Evolutionary conservation across 176 grass and related monocot species (phyloP).

Genomic region (Rhynchospora pubera): DNA sequence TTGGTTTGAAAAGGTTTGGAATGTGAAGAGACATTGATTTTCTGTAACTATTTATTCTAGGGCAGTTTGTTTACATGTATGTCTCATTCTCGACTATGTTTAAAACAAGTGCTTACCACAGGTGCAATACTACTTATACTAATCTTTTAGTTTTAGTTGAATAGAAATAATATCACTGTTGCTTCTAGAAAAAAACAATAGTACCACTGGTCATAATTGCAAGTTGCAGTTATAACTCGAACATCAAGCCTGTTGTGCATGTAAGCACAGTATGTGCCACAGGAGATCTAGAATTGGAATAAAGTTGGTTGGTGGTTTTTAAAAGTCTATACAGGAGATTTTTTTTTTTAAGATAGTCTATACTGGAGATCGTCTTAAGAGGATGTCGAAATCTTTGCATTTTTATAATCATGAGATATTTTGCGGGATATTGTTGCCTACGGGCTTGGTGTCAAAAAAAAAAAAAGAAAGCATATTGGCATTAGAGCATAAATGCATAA

Average conservation of each 20-base stretch:
- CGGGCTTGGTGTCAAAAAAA: too few species aligned
- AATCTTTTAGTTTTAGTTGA: background rate
- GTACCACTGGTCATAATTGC: background rate
- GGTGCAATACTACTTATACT: background rate
- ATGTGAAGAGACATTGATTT: conserved; percentile 3
- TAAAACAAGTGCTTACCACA: background rate
- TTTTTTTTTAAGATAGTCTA: too few species aligned
- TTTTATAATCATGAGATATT: conserved; percentile 28
- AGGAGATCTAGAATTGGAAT: background rate
- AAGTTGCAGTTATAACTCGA: background rate
- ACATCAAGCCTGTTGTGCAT: background rate
- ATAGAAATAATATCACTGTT: background rate
- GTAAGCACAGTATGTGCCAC: background rate
- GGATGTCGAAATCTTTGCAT: conserved; percentile 13
- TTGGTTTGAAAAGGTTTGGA: background rate
- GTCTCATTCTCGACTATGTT: background rate
- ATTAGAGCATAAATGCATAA: conserved; percentile 23
- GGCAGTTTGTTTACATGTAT: background rate
- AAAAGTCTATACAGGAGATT: conserved; percentile 20
- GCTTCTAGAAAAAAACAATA: too few species aligned
- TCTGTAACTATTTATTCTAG: background rate
- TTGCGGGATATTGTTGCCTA: too few species aligned
- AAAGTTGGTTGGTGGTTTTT: conserved; percentile 20
- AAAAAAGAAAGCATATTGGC: conserved; percentile 23
- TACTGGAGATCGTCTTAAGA: conserved; percentile 26